These are phyloP conservation scores for Tricholoma flavovirens DNA, from an alignment of 768 basidiomycete species.

Conservation along the genomic window DNA sequence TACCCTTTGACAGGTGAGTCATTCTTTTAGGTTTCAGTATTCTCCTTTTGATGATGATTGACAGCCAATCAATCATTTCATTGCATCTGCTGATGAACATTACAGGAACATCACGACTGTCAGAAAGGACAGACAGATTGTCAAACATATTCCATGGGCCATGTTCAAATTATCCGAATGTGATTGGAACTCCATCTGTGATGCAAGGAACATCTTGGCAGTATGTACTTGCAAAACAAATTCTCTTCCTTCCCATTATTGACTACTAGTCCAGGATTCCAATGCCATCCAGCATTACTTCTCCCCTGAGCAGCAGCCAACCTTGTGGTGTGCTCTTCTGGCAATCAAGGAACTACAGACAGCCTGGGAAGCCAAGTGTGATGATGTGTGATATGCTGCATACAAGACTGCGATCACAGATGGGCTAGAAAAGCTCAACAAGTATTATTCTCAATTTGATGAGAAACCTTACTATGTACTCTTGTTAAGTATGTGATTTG, in stretches of 20 bases:
- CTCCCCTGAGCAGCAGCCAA: neutral
- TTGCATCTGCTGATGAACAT: neutral
- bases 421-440: slow-evolving; percentile 20
- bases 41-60: neutral
- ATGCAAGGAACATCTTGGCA: neutral
- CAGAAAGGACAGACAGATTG: neutral
- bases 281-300: neutral
- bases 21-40: neutral
- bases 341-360: neutral
- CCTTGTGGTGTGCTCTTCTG: neutral
- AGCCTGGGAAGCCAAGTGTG: slow-evolving; percentile 1
- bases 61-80: neutral
- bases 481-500: slow-evolving; percentile 7
- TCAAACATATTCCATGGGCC: neutral
- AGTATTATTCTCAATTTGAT: slow-evolving; percentile 19
- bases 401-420: slow-evolving; percentile 16
- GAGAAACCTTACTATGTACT: slow-evolving; percentile 17
- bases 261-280: neutral
- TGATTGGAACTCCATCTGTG: neutral
- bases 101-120: neutral
- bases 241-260: neutral
- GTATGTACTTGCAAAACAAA: neutral
- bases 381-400: slow-evolving; percentile 4
- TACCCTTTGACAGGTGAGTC: neutral
- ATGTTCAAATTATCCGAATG: neutral